A percentile compares a stretch with the other conserved stretches of the same genome.
phyloP scores from a whole-genome alignment of 768 basidiomycete species.

The Hygrophoropsis aurantiaca region DNA sequence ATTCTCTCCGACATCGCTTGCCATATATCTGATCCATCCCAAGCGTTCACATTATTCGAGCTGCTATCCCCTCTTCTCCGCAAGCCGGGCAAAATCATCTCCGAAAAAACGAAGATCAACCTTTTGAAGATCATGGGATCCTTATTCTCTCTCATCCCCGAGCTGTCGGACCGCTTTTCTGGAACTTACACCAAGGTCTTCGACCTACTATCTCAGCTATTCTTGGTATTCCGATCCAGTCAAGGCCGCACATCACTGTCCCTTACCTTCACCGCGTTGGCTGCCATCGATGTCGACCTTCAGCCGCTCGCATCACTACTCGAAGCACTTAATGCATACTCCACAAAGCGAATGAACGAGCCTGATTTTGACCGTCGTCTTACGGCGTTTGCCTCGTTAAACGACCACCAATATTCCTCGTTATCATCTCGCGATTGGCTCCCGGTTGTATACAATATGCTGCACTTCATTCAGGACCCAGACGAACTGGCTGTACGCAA shows the following conservation, averaged over 20 bases:
- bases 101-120: slow-evolving; percentile 86
- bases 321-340: slow-evolving; percentile 81
- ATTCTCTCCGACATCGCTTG: slow-evolving; percentile 81
- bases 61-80: slow-evolving; percentile 81
- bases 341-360: slow-evolving; percentile 78
- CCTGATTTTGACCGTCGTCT: slow-evolving; percentile 91
- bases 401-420: slow-evolving; percentile 57
- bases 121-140: slow-evolving; percentile 69
- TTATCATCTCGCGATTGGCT: slow-evolving; percentile 69
- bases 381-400: slow-evolving; percentile 69
- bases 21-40: slow-evolving; percentile 63
- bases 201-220: slow-evolving; percentile 69
- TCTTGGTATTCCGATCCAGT: slow-evolving; percentile 74
- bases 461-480: slow-evolving; percentile 86
- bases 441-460: slow-evolving; percentile 78
- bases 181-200: slow-evolving; percentile 52
- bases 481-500: slow-evolving; percentile 85
- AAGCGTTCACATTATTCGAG: slow-evolving; percentile 70
- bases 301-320: slow-evolving; percentile 52
- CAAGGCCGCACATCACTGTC: slow-evolving; percentile 70
- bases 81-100: slow-evolving; percentile 69
- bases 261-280: slow-evolving; percentile 57
- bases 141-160: slow-evolving; percentile 66
- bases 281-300: slow-evolving; percentile 41
- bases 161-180: slow-evolving; percentile 47